Conservation (phyloP, 2,329 filamentous ascomycete species). For the Zelopaecilomyces penicillatus region DNA sequence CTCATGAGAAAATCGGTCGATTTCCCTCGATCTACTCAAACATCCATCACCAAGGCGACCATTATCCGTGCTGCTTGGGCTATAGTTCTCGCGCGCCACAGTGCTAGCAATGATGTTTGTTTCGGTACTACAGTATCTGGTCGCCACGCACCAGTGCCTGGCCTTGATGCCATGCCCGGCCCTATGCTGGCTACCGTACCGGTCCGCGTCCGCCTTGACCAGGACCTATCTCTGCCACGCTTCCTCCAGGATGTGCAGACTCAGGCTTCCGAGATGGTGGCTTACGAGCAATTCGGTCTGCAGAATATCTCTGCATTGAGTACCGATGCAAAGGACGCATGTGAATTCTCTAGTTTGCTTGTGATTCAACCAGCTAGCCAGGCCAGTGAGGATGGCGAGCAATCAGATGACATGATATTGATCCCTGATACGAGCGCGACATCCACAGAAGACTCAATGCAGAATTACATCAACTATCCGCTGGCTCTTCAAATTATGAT, state of each 20-base stretch:
- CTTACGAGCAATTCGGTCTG: constrained; percentile 19
- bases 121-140: constrained; percentile 15
- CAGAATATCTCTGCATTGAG: constrained; percentile 16
- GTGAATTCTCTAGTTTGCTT: constrained; percentile 9
- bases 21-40: constrained; percentile 1
- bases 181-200: constrained; percentile 7
- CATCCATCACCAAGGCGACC: constrained; percentile 10
- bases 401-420: neutral
- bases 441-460: constrained; percentile 3
- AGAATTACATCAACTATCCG: constrained; percentile 5
- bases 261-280: constrained; percentile 15
- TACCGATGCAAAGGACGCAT: constrained; percentile 8
- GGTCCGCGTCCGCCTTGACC: constrained; percentile 1
- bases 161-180: constrained; percentile 6
- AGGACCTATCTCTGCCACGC: constrained; percentile 3
- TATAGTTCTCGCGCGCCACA: constrained; percentile 10
- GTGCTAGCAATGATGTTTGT: constrained; percentile 8
- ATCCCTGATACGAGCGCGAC: neutral
- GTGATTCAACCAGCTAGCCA: constrained; percentile 8
- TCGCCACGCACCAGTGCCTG: constrained; percentile 5
- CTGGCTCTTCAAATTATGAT: constrained; percentile 3
- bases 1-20: neutral
- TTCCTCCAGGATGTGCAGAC: constrained; percentile 15
- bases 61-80: constrained; percentile 15
- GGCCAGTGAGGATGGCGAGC: neutral